Evolutionary conservation across 805 yeast species (phyloP).

Genomic region (Candida nonsorbophila): DNA sequence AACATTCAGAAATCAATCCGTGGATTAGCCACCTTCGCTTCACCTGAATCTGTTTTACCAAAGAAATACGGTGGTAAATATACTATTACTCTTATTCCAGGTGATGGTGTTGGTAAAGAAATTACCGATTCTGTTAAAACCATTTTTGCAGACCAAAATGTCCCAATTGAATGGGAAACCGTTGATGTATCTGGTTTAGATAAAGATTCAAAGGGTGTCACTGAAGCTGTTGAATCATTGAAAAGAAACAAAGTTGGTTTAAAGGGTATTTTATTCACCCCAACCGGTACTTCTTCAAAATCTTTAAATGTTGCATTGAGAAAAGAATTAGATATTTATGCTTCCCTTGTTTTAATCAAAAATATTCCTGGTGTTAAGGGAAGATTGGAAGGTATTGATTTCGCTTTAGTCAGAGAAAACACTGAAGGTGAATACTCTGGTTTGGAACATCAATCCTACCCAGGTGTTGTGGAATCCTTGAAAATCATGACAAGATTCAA

Average conservation of each 20-base stretch:
- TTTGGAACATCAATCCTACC: conserved; percentile 93
- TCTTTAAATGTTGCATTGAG: conserved; percentile 95
- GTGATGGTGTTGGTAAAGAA: conserved; percentile 98
- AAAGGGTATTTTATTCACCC: conserved; percentile 93
- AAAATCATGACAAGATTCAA: conserved; percentile 92
- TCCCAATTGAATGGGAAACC: conserved; percentile 90
- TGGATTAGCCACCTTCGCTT: conserved; percentile 51
- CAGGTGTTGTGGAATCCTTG: conserved; percentile 95
- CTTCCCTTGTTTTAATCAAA: conserved; percentile 90
- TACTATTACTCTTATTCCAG: conserved; percentile 93
- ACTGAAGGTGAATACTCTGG: conserved; percentile 99
- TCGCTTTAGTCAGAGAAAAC: conserved; percentile 95
- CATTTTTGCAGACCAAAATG: conserved; percentile 78
- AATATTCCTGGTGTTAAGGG: conserved; percentile 92
- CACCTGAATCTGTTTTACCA: conserved; percentile 65
- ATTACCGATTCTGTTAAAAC: conserved; percentile 90
- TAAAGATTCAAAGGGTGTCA: conserved; percentile 62
- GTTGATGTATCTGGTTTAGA: conserved; percentile 43
- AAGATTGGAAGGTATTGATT: conserved; percentile 81
- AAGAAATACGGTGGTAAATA: conserved; percentile 92
- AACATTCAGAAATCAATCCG: conserved; percentile 30
- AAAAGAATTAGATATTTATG: conserved; percentile 93
- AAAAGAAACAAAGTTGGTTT: conserved; percentile 96
- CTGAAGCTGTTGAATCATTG: conserved; percentile 82
- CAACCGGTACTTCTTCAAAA: conserved; percentile 68